phyloP scores from a whole-genome alignment of 1,139 yeast genomes.

The Nadsonia commutata region DNA sequence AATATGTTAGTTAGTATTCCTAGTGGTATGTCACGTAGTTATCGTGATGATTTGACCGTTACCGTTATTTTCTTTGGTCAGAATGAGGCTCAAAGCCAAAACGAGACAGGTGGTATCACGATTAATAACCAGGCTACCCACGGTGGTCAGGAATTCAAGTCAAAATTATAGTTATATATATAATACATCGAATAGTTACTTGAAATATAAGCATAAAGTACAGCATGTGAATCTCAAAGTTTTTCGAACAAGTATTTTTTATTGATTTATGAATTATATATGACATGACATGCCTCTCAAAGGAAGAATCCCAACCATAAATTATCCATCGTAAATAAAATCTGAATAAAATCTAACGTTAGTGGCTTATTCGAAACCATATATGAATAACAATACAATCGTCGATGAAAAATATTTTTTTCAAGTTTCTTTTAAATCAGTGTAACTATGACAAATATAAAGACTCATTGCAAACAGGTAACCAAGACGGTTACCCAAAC shows the following conservation, averaged over 20 bases:
- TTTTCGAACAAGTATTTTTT: neutral
- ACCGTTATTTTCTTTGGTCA: constrained; percentile 87
- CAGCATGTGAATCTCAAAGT: too few relatives aligned
- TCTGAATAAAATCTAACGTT: too few relatives aligned
- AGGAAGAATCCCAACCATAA: too few relatives aligned
- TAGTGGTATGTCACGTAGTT: constrained; percentile 80
- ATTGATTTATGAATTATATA: neutral
- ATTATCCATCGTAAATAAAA: too few relatives aligned
- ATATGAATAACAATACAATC: too few relatives aligned
- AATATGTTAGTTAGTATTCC: constrained; percentile 85
- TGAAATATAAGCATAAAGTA: neutral
- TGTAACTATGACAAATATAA: neutral
- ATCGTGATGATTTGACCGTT: constrained; percentile 90
- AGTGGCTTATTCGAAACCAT: too few relatives aligned
- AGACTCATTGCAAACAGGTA: neutral
- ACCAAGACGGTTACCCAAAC: neutral
- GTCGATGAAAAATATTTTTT: neutral
- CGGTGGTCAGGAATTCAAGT: constrained; percentile 1
- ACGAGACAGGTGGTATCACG: constrained; percentile 18
- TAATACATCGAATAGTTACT: neutral
- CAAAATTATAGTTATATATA: constrained; percentile 8
- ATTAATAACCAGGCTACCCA: constrained; percentile 20
- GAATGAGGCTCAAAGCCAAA: constrained; percentile 12
- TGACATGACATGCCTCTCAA: neutral
- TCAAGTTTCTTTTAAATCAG: neutral